Evolutionary conservation across 148 eudicot genomes (phyloP).

Genomic region (Silene uniflora): DNA sequence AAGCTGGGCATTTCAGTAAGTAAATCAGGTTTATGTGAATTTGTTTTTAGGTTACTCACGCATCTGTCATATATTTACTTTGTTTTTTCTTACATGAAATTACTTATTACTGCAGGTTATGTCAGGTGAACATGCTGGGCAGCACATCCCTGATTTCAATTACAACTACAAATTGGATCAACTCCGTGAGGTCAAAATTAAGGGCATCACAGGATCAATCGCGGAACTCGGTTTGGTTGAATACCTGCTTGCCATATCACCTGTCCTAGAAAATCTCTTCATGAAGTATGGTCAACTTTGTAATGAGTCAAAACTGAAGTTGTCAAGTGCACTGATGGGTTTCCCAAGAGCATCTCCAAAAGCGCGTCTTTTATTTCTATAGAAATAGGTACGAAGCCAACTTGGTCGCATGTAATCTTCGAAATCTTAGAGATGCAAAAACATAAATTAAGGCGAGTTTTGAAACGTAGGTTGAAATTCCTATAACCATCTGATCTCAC

Average conservation of each 20-base stretch:
- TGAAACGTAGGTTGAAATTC: too few species aligned
- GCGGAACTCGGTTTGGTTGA: slow-evolving; percentile 10
- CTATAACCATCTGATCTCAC: too few species aligned
- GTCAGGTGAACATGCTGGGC: background rate
- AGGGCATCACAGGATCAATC: slow-evolving; percentile 6
- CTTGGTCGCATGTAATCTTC: too few species aligned
- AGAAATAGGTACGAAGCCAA: background rate
- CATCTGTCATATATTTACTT: background rate
- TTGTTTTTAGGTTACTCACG: too few species aligned
- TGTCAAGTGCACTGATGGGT: background rate
- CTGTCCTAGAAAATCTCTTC: background rate
- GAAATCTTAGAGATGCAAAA: too few species aligned
- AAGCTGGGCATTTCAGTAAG: background rate
- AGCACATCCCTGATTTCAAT: background rate
- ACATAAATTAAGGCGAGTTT: too few species aligned
- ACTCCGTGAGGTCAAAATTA: background rate
- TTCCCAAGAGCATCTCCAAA: background rate
- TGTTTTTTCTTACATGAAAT: background rate
- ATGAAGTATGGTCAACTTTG: background rate
- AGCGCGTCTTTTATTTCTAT: background rate
- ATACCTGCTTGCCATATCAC: slow-evolving; percentile 1
- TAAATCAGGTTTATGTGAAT: too few species aligned
- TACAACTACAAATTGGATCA: background rate
- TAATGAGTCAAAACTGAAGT: background rate
- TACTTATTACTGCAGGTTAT: background rate